These are phyloP conservation scores for Acer negundo DNA, from an alignment of 345 rosid genomes.

Conservation along the genomic window DNA sequence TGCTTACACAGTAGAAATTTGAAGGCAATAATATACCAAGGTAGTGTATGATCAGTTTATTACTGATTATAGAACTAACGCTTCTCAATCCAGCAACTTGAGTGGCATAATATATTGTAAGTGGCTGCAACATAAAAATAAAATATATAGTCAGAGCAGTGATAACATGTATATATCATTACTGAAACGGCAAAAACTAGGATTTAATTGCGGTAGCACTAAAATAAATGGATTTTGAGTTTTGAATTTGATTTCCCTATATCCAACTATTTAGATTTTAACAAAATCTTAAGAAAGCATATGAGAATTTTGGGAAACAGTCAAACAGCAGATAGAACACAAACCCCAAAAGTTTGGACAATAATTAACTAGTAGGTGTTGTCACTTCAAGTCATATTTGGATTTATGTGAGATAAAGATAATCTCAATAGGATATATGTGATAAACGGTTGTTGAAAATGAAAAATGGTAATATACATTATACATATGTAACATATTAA, in stretches of 20 bases:
- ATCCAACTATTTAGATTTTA: slow-evolving; percentile 3
- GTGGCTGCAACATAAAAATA: slow-evolving; percentile 58
- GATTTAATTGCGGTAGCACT: not conserved
- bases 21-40: slow-evolving; percentile 57
- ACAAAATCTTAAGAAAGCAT: not conserved
- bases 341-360: not conserved
- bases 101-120: slow-evolving; percentile 67
- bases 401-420: not conserved
- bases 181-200: slow-evolving; percentile 8
- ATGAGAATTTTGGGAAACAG: not conserved
- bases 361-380: not conserved
- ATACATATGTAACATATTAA: not conserved
- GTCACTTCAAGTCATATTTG: not conserved
- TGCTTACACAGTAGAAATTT: slow-evolving; percentile 13
- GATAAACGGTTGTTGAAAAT: not conserved
- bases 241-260: slow-evolving; percentile 9
- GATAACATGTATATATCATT: not conserved
- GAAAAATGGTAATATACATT: not conserved
- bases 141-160: slow-evolving; percentile 4
- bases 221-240: not conserved
- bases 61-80: slow-evolving; percentile 30
- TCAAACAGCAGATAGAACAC: not conserved
- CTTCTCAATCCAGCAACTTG: slow-evolving; percentile 49
- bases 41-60: slow-evolving; percentile 73
- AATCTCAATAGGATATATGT: not conserved